Evolutionary conservation across 2,329 filamentous ascomycete genomes (phyloP), one percentile per base, ranked within the genome.

Genomic region (Colletotrichum simmondsii): DNA sequence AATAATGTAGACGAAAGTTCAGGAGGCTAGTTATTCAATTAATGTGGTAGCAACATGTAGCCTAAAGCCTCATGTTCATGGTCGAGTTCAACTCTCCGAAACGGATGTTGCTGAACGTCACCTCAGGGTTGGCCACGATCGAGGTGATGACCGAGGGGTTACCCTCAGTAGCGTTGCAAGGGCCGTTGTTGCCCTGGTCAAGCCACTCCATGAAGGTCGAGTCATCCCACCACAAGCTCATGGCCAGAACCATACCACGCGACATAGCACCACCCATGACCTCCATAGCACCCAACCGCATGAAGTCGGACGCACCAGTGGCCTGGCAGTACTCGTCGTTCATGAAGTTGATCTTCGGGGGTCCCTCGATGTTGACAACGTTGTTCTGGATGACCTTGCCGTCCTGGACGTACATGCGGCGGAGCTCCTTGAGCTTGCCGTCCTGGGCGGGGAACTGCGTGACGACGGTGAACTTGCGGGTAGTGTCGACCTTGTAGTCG

Each of bases 141-240:
- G 78, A 49, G 73, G 85, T 81, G 67, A 92, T 85, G 30, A 83
- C 81, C 8, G 76, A 71, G 2, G 90, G 89, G 74, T 87, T 80
- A 3, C 90, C 90, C 78, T 89, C 87, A 0, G 85, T 87, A 0
- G 81, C 81, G 74, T 83, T 86, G 78, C 90, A 92, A 30, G 89
- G 89, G 0, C 90, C 90, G 4, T 85, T 80, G 46, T 80, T 81
- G 7, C 84, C 82, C 64, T 83, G 80, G 75, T 91, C 88, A 11
- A 91, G 82, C 89, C 89, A 91, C 56, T 86, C 84, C 89, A 91
- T 91, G 73, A 84, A 87, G 56, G 84, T 84, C 14, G 82, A 77
- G 14, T 84, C 81, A 72, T 89, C 87, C 80, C 87, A 88, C 89
- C 89, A 91, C 74, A 91, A 84, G 77, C 84, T 85, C 75, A 91